Base-by-base conservation (phyloP, 2,329 filamentous ascomycete genomes). In the Didymosphaeria variabile region DNA sequence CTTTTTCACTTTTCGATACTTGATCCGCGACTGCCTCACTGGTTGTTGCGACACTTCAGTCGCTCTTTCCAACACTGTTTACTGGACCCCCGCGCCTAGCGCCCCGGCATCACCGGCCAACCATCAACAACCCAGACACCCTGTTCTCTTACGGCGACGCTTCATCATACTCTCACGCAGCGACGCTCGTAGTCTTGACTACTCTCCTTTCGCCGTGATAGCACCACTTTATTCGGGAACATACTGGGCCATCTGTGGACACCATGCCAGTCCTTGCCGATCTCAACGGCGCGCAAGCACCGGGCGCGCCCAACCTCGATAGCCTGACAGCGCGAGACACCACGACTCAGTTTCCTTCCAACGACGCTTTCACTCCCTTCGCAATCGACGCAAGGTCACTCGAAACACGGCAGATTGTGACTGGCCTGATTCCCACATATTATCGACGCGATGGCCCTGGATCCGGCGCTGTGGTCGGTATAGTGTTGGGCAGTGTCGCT, bases 401-500 rank as follows among this genome's bases (percentile, higher is more conserved):
- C 17, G 66, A 63, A 47, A 66, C 67, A 58, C 68, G 71, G 23
- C 66, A 68, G 21, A 59, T 68, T 57, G 47, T 63, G 13, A 57
- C 67, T 23, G 69, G 77, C 59, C 82, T 87, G 62, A 88, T 91
- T 67, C 87, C 88, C 1, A 83, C 86, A 29, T 86, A 86, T 67
- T 91, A 91, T 76, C 81, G 83, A 49, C 80, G 81, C 55, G 78
- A 78, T 29, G 83, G 86, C 6, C 87, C 87, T 0, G 50, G 81
- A 0, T 83, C 87, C 0, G 87, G 86, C 57, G 83, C 83, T 42
- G 83, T 90, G 1, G 86, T 83, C 10, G 88, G 88, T 57, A 89
- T 90, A 60, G 84, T 86, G 6, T 78, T 87, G 29, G 85, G 85
- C 63, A 82, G 80, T 58, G 82, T 87, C 23, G 80, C 77, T 7